phyloP scores from a whole-genome alignment of 2,329 filamentous ascomycete genomes.

The Diaporthe sp. region DNA sequence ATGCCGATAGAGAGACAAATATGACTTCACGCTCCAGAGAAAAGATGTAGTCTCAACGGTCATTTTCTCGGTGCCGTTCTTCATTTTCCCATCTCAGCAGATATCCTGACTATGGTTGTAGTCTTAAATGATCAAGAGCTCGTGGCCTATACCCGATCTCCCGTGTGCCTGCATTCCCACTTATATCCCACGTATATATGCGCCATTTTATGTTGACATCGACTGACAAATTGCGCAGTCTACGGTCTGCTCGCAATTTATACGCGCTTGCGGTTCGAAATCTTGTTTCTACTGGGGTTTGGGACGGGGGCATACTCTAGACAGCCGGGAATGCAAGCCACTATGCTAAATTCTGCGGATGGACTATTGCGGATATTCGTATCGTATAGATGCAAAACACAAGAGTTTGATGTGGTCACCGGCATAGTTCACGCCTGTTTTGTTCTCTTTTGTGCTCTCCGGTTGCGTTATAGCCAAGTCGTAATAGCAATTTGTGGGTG shows the following conservation, averaged over 20 bases:
- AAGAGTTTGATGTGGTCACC: too few relatives aligned
- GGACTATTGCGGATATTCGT: background rate
- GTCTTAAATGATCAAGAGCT: background rate
- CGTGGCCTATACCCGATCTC: background rate
- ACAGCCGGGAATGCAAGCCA: constrained; percentile 24
- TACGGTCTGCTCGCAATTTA: background rate
- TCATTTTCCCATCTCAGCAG: constrained; percentile 29
- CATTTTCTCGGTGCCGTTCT: constrained; percentile 40
- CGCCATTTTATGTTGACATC: background rate
- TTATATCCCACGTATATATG: background rate
- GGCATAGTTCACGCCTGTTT: too few relatives aligned
- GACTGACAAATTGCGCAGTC: background rate
- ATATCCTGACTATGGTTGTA: background rate
- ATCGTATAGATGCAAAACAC: background rate
- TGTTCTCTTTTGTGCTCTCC: constrained; percentile 32
- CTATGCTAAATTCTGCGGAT: background rate
- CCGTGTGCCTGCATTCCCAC: constrained; percentile 1
- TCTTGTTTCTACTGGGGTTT: background rate
- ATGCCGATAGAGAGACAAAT: constrained; percentile 15
- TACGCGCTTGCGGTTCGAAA: background rate
- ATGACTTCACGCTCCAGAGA: constrained; percentile 45
- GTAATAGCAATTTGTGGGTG: background rate
- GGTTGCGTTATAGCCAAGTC: background rate
- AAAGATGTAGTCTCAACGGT: constrained; percentile 43
- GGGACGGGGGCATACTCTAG: background rate